phyloP scores from a whole-genome alignment of 331 rosid species.

The Pyrus hybrid region DNA sequence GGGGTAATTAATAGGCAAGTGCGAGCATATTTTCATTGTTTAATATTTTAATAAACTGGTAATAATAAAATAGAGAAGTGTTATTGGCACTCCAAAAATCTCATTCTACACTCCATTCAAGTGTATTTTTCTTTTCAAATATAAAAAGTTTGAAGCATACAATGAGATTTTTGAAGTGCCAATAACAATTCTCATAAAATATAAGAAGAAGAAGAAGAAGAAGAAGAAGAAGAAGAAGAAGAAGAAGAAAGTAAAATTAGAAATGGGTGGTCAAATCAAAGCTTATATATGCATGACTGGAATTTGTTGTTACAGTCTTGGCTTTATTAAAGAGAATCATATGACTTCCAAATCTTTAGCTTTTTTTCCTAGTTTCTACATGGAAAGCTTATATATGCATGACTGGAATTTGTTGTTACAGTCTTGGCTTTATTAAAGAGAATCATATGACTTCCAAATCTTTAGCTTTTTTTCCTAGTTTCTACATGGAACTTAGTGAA shows the following conservation, averaged over 20 bases:
- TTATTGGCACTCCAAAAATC: no score
- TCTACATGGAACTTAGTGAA: no score
- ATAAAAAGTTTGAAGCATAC: no score
- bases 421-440: constrained; percentile 27
- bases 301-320: constrained; percentile 22
- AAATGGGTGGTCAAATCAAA: constrained; percentile 37
- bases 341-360: not conserved
- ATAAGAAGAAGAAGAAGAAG: no score
- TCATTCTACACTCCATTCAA: no score
- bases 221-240: no score
- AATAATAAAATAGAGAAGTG: no score
- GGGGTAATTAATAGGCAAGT: not conserved
- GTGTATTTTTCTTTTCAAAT: no score
- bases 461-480: not conserved
- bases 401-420: constrained; percentile 33
- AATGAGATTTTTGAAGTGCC: no score
- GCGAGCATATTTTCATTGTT: constrained; percentile 9
- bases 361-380: no score
- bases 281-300: constrained; percentile 33
- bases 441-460: not conserved
- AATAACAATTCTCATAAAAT: no score
- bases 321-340: constrained; percentile 22
- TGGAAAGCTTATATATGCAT: not conserved
- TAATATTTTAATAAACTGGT: not conserved
- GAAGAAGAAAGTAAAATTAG: not conserved